A percentile compares a stretch with the other conserved stretches of the same genome.
phyloP scores from a whole-genome alignment of 495 filamentous ascomycete species.

The Neurospora sp. region DNA sequence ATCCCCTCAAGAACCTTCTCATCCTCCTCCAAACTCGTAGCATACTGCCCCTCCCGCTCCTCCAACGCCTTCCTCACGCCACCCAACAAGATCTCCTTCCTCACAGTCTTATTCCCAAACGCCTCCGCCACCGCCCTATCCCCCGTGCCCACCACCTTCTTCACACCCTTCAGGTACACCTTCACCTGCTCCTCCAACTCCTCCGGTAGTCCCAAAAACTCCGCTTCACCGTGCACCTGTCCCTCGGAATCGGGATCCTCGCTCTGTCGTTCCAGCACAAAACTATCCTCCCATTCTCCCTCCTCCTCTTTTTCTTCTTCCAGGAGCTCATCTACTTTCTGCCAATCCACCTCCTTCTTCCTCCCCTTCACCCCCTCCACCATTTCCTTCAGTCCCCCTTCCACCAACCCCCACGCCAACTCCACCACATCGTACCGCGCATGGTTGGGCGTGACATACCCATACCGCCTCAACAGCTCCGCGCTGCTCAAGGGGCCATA shows the following conservation, averaged over 20 bases:
- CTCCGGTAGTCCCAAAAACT: conserved; percentile 25
- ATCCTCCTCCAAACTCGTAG: conserved; percentile 55
- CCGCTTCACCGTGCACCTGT: conserved; percentile 16
- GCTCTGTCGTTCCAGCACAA: conserved; percentile 34
- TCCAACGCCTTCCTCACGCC: conserved; percentile 32
- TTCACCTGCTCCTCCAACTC: conserved; percentile 31
- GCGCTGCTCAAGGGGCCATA: conserved; percentile 76
- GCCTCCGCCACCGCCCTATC: conserved; percentile 6
- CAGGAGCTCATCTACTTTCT: conserved; percentile 18
- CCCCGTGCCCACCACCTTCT: conserved; percentile 22
- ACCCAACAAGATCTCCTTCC: conserved; percentile 27
- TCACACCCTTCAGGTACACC: conserved; percentile 29
- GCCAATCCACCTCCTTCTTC: conserved; percentile 31
- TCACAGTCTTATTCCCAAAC: conserved; percentile 29
- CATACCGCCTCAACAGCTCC: conserved; percentile 79
- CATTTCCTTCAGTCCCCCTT: conserved; percentile 20
- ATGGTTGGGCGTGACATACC: conserved; percentile 75
- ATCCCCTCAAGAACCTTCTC: conserved; percentile 33
- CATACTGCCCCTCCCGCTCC: conserved; percentile 45
- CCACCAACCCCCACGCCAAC: conserved; percentile 48
- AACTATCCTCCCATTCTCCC: conserved; percentile 30
- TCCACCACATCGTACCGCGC: conserved; percentile 74
- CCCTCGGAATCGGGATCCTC: conserved; percentile 30
- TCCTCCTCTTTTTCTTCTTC: conserved; percentile 19
- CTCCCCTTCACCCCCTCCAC: conserved; percentile 25